Evolutionary conservation across 2,329 filamentous ascomycete genomes (phyloP).

Genomic region (Sarocladium kiliense): DNA sequence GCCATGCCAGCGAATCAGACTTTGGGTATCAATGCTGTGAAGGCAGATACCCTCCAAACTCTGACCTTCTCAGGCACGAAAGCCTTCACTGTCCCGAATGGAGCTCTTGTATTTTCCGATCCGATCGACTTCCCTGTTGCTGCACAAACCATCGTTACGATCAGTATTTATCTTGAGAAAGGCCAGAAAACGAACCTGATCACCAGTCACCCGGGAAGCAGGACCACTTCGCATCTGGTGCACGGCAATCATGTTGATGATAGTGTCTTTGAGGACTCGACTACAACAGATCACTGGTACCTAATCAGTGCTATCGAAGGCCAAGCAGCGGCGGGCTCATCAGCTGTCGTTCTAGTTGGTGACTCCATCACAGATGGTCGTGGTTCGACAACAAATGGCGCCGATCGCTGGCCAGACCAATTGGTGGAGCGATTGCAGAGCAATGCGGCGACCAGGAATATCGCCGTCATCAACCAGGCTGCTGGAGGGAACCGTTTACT

Average conservation of each 20-base stretch:
- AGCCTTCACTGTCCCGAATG: constrained; percentile 46
- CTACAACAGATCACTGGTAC: constrained; percentile 46
- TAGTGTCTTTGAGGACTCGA: constrained; percentile 28
- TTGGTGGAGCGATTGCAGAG: constrained; percentile 40
- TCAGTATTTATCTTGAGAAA: constrained; percentile 52
- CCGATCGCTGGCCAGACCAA: constrained; percentile 42
- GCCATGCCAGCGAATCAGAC: constrained; percentile 46
- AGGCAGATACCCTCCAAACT: constrained; percentile 38
- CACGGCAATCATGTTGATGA: constrained; percentile 44
- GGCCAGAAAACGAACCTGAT: constrained; percentile 51
- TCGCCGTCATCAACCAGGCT: constrained; percentile 54
- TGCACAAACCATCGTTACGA: constrained; percentile 42
- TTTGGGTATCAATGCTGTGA: constrained; percentile 44
- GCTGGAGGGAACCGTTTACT: constrained; percentile 60
- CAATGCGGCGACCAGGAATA: constrained; percentile 27
- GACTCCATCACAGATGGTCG: constrained; percentile 64
- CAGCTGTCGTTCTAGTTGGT: constrained; percentile 53
- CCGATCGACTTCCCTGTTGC: constrained; percentile 47
- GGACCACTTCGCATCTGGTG: constrained; percentile 51
- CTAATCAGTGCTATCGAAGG: constrained; percentile 54
- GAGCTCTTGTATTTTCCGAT: constrained; percentile 54
- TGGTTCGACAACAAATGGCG: constrained; percentile 52
- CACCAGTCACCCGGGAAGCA: constrained; percentile 56
- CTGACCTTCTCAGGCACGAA: constrained; percentile 51
- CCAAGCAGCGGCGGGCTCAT: constrained; percentile 31